Percentiles rank a stretch among this genome's conserved stretches.
Conservation (phyloP, 106 monocot genomes). For the Amphibolis antarctica region DNA sequence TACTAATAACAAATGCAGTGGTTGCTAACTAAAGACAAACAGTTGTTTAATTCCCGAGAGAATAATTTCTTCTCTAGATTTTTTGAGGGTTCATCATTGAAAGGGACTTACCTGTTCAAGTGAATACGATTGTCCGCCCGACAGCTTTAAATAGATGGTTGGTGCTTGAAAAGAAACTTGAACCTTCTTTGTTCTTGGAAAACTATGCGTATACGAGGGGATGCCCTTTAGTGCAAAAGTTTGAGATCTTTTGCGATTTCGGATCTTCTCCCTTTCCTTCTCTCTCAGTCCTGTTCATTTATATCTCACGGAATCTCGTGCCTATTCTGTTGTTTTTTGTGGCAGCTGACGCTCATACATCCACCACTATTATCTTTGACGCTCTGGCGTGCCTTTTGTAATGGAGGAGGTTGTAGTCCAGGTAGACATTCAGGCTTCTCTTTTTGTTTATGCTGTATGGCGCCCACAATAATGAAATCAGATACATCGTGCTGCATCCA, state of each 20-base stretch:
- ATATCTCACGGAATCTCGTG: background rate
- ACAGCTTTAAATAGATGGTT: slow-evolving; percentile 5
- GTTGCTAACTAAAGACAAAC: no score
- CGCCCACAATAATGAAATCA: background rate
- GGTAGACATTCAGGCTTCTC: slow-evolving; percentile 5
- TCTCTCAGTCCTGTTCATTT: background rate
- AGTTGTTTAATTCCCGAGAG: no score
- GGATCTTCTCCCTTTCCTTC: no score
- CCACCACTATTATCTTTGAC: background rate
- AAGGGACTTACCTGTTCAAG: no score
- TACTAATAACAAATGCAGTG: no score
- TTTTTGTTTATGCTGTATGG: background rate
- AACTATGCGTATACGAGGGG: no score
- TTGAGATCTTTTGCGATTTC: background rate
- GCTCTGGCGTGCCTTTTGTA: background rate
- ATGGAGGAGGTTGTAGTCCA: slow-evolving; percentile 26
- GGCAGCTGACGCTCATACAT: slow-evolving; percentile 4
- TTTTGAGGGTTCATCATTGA: no score
- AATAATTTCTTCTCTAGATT: no score
- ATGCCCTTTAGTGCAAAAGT: background rate
- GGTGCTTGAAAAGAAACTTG: background rate
- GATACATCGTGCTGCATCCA: background rate
- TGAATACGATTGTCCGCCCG: slow-evolving; percentile 5
- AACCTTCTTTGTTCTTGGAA: background rate
- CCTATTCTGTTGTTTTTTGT: background rate